phyloP scores from a whole-genome alignment of 208 protist species.

The Acanthamoeba sp. region DNA sequence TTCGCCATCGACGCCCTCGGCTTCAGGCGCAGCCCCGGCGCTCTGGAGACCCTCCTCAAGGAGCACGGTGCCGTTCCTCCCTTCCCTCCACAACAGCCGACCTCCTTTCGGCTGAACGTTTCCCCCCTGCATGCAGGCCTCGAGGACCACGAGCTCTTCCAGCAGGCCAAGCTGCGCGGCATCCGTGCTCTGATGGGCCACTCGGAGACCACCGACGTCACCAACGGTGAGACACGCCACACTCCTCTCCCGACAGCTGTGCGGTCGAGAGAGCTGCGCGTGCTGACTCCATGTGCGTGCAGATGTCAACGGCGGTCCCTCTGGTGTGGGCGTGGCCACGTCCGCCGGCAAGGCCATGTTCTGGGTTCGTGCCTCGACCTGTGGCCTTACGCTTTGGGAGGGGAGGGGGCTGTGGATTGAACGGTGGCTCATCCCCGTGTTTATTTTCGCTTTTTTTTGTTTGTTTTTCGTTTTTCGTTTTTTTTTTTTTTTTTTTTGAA shows the following conservation, averaged over 20 bases:
- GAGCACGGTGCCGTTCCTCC: neutral
- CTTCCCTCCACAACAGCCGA: neutral
- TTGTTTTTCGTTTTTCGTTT: no score
- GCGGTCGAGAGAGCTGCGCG: neutral
- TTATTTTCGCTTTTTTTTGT: no score
- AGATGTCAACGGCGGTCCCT: slow-evolving; percentile 76
- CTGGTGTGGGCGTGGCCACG: slow-evolving; percentile 68
- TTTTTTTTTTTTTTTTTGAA: neutral
- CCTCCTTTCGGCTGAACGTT: no score
- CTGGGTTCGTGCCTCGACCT: slow-evolving; percentile 61
- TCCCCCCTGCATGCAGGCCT: no score
- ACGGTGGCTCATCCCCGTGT: no score
- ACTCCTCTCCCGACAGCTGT: neutral
- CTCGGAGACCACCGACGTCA: slow-evolving; percentile 76
- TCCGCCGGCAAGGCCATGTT: slow-evolving; percentile 75
- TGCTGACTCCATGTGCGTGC: no score
- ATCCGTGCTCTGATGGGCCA: slow-evolving; percentile 77
- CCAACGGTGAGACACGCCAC: slow-evolving; percentile 21
- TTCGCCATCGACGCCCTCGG: slow-evolving; percentile 69
- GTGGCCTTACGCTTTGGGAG: no score
- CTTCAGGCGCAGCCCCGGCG: slow-evolving; percentile 60
- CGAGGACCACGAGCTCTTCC: slow-evolving; percentile 67
- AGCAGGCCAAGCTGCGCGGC: slow-evolving; percentile 74
- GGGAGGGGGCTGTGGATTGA: no score
- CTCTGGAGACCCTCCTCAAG: slow-evolving; percentile 69